phyloP scores from a whole-genome alignment of 768 basidiomycete genomes.

The Calocybe cyanea region DNA sequence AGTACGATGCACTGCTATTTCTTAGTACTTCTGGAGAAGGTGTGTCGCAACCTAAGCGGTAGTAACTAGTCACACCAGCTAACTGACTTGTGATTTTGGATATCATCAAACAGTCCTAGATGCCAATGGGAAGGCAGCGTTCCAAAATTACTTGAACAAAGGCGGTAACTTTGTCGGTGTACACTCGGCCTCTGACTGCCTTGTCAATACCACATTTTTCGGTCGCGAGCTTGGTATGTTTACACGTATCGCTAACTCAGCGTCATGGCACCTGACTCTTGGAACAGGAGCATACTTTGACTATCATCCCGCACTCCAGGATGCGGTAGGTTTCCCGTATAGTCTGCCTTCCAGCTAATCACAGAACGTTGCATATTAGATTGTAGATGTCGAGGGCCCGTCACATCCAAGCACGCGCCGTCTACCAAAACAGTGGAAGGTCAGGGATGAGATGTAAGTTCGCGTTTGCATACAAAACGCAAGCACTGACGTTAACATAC shows the following conservation, averaged over 20 bases:
- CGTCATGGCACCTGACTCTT: not conserved
- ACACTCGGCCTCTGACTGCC: slow-evolving; percentile 61
- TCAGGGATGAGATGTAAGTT: slow-evolving; percentile 59
- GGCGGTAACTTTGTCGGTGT: slow-evolving; percentile 73
- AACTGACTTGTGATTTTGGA: not conserved
- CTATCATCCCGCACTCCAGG: slow-evolving; percentile 63
- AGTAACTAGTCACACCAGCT: not conserved
- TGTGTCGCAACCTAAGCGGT: no score
- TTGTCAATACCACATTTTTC: slow-evolving; percentile 57
- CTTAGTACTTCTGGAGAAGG: slow-evolving; percentile 68
- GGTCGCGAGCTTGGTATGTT: slow-evolving; percentile 50
- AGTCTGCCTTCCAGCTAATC: not conserved
- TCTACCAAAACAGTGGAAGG: slow-evolving; percentile 48
- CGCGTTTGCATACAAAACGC: not conserved
- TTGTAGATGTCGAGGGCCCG: slow-evolving; percentile 51
- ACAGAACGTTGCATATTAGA: slow-evolving; percentile 29
- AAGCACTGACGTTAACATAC: not conserved
- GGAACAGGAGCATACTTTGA: slow-evolving; percentile 60
- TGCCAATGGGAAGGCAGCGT: slow-evolving; percentile 51
- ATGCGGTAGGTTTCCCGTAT: slow-evolving; percentile 45
- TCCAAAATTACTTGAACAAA: slow-evolving; percentile 58
- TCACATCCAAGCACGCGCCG: slow-evolving; percentile 60
- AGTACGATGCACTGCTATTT: slow-evolving; percentile 68
- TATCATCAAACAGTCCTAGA: slow-evolving; percentile 47
- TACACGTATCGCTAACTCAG: not conserved